Conservation (phyloP, 768 basidiomycete genomes). For the Auriscalpium orientale region DNA sequence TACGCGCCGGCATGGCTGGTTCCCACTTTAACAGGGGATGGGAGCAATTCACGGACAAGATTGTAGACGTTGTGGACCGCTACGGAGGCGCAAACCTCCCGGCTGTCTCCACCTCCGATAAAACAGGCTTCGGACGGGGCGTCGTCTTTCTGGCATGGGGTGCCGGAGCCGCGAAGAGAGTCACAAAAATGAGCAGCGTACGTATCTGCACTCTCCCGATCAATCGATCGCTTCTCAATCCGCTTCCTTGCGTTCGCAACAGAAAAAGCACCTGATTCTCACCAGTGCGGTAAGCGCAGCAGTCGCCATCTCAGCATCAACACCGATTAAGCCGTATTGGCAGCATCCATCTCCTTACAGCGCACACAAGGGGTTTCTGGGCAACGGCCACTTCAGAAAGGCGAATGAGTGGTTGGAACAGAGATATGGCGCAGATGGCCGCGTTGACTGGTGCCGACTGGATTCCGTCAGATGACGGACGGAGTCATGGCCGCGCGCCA, state of each 20-base stretch:
- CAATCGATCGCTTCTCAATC: neutral
- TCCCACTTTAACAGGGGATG: slow-evolving; percentile 86
- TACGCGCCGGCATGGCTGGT: slow-evolving; percentile 63
- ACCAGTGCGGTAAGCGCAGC: slow-evolving; percentile 55
- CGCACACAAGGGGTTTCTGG: slow-evolving; percentile 74
- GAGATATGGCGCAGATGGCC: slow-evolving; percentile 65
- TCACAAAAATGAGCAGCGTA: slow-evolving; percentile 69
- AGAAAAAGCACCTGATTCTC: slow-evolving; percentile 79
- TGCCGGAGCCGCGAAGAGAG: slow-evolving; percentile 75
- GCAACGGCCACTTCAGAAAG: slow-evolving; percentile 81
- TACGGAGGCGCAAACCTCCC: slow-evolving; percentile 67
- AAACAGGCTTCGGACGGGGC: slow-evolving; percentile 56
- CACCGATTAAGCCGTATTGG: neutral
- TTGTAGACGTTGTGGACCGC: slow-evolving; percentile 69
- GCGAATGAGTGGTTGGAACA: slow-evolving; percentile 83
- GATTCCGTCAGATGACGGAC: slow-evolving; percentile 17
- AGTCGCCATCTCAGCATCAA: neutral
- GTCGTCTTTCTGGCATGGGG: slow-evolving; percentile 92
- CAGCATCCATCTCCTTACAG: slow-evolving; percentile 84
- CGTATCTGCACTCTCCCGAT: slow-evolving; percentile 14
- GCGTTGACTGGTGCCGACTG: slow-evolving; percentile 67
- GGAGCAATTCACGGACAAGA: slow-evolving; percentile 84
- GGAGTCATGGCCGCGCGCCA: neutral
- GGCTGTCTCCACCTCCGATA: slow-evolving; percentile 26
- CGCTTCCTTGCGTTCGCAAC: neutral